These are phyloP conservation scores for Thinopyrum obtusiflorum DNA, from an alignment of 202 grass and related monocot species.

Conservation along the genomic window DNA sequence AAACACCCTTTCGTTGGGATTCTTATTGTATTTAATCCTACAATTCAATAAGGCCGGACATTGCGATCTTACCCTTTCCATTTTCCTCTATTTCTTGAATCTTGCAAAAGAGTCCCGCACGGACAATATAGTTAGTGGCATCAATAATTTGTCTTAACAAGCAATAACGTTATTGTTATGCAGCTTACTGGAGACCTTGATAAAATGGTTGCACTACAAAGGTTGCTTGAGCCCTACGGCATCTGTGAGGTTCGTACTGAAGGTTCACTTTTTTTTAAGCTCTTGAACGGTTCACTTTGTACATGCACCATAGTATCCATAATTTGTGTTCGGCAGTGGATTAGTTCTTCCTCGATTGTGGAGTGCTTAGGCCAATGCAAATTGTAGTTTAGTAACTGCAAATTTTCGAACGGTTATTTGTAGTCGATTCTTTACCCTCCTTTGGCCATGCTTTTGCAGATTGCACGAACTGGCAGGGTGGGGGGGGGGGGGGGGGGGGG, in stretches of 20 bases:
- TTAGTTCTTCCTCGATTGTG: neutral
- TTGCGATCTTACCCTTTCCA: neutral
- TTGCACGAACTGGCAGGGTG: conserved; percentile 72
- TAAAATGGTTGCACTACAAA: conserved; percentile 94
- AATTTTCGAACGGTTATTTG: neutral
- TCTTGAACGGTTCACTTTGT: neutral
- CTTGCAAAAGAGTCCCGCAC: neutral
- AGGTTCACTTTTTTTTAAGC: neutral
- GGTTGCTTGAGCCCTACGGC: conserved; percentile 94
- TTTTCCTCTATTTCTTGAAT: neutral
- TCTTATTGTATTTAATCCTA: neutral
- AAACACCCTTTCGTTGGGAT: neutral
- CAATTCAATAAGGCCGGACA: neutral
- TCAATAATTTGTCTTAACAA: neutral
- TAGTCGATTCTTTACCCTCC: neutral
- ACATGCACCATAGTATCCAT: neutral
- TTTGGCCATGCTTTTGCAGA: conserved; percentile 34
- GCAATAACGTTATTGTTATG: conserved; percentile 24
- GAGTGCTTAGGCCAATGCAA: neutral
- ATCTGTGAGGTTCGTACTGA: conserved; percentile 74
- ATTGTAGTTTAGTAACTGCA: neutral
- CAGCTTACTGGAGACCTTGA: conserved; percentile 56
- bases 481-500: too few relatives aligned
- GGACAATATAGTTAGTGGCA: neutral
- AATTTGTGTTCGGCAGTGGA: neutral